Evolutionary conservation across 257 asterid species (phyloP).

Genomic region (Oldenlandia corymbosa): DNA sequence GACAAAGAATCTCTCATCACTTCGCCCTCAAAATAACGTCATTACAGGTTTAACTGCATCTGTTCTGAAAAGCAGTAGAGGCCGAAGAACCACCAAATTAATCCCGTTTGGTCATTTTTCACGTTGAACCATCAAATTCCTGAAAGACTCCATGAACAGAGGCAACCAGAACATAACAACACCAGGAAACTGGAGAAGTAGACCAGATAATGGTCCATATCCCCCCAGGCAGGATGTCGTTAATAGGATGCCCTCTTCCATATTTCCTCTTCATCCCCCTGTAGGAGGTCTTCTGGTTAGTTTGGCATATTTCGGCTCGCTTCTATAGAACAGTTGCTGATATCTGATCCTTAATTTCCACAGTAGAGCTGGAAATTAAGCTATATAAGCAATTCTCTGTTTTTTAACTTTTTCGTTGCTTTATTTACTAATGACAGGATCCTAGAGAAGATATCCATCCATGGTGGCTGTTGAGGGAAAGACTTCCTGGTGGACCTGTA

Average conservation of each 20-base stretch:
- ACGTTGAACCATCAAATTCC: neutral
- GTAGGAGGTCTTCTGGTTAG: slow-evolving; percentile 13
- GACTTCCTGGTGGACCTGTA: slow-evolving; percentile 21
- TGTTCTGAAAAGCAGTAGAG: too few relatives aligned
- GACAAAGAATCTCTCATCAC: slow-evolving; percentile 13
- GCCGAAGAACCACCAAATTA: neutral
- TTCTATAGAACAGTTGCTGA: neutral
- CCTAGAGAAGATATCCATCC: slow-evolving; percentile 35
- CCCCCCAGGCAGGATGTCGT: neutral
- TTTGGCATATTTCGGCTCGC: neutral
- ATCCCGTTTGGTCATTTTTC: neutral
- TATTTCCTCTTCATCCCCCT: slow-evolving; percentile 1
- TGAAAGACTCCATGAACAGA: slow-evolving; percentile 14
- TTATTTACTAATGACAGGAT: too few relatives aligned
- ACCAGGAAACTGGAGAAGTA: slow-evolving; percentile 9
- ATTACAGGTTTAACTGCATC: neutral
- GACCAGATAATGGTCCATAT: slow-evolving; percentile 4
- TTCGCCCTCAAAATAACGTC: slow-evolving; percentile 1
- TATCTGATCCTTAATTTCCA: neutral
- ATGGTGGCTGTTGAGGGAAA: slow-evolving; percentile 34
- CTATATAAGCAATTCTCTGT: neutral
- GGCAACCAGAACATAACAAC: slow-evolving; percentile 6
- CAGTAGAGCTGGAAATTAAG: neutral
- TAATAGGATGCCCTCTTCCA: neutral
- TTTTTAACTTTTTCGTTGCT: slow-evolving; percentile 14